phyloP scores from a whole-genome alignment of 1,284 basidiomycete genomes.

The Rhodotorula sp. region DNA sequence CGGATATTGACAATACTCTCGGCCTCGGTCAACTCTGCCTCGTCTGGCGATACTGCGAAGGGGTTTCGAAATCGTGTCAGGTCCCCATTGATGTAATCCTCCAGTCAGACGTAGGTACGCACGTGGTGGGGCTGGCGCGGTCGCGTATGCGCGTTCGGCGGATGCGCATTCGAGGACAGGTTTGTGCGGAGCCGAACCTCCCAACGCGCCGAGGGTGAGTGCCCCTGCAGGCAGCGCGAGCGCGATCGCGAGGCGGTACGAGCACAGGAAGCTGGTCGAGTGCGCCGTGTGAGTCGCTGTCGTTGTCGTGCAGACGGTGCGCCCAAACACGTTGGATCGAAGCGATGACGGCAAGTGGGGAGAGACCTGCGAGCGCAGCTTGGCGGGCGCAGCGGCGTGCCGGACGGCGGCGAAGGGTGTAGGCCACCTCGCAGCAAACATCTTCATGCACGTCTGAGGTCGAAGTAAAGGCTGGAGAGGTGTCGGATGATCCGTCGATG shows the following conservation, averaged over 20 bases:
- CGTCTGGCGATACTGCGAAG: not conserved
- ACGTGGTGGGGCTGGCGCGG: not conserved
- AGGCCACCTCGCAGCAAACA: slow-evolving; percentile 19
- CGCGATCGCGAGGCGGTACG: slow-evolving; percentile 34
- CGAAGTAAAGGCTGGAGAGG: not conserved
- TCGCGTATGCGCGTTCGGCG: slow-evolving; percentile 22
- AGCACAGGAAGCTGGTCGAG: slow-evolving; percentile 15
- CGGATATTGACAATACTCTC: slow-evolving; percentile 40
- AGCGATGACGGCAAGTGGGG: not conserved
- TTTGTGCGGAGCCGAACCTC: slow-evolving; percentile 8
- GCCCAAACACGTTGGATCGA: not conserved
- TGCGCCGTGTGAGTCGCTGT: slow-evolving; percentile 14
- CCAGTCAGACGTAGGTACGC: not conserved
- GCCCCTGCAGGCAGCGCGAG: slow-evolving; percentile 23
- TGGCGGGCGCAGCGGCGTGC: not conserved
- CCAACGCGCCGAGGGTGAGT: slow-evolving; percentile 6
- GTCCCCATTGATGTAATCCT: not conserved
- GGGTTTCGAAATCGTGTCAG: not conserved
- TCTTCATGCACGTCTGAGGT: not conserved
- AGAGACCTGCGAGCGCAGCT: not conserved
- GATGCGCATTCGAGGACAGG: slow-evolving; percentile 31
- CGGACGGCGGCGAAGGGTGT: slow-evolving; percentile 9
- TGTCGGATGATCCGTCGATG: too few species aligned
- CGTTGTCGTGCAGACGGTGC: slow-evolving; percentile 41
- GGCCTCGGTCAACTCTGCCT: slow-evolving; percentile 17